A percentile compares a stretch with the other conserved stretches of the same genome.
phyloP scores from a whole-genome alignment of 2,329 filamentous ascomycete genomes.

The Exutisphaerella laricina region DNA sequence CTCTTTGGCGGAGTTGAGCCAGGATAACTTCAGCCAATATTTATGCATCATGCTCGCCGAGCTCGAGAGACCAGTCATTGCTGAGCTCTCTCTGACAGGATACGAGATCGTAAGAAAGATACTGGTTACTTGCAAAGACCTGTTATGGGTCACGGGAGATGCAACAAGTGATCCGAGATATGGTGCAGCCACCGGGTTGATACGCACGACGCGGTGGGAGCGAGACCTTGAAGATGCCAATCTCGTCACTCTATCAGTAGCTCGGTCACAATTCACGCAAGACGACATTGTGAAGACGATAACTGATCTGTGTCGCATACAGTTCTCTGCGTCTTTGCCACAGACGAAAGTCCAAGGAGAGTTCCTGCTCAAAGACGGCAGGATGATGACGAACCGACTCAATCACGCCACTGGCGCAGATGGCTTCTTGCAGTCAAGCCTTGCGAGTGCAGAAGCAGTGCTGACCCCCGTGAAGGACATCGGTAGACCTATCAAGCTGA shows the following conservation, averaged over 20 bases:
- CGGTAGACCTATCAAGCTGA: conserved; percentile 10
- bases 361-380: no score
- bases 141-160: conserved; percentile 11
- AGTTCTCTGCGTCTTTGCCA: no score
- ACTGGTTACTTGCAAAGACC: conserved; percentile 3
- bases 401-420: no score
- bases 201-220: no score
- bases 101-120: conserved; percentile 6
- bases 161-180: conserved; percentile 9
- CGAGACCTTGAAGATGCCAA: no score
- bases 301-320: no score
- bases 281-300: no score
- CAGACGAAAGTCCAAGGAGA: conserved; percentile 8
- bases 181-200: no score
- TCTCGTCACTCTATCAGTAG: conserved; percentile 7
- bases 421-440: no score
- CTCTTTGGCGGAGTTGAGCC: no score
- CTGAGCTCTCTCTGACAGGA: conserved; percentile 1
- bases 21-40: no score
- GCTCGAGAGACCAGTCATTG: conserved; percentile 5
- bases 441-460: conserved; percentile 11
- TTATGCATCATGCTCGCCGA: conserved; percentile 11
- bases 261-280: conserved; percentile 8
- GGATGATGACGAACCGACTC: no score
- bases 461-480: not conserved